phyloP scores from a whole-genome alignment of 1,284 basidiomycete species.

The Cryptococcus floricola region DNA sequence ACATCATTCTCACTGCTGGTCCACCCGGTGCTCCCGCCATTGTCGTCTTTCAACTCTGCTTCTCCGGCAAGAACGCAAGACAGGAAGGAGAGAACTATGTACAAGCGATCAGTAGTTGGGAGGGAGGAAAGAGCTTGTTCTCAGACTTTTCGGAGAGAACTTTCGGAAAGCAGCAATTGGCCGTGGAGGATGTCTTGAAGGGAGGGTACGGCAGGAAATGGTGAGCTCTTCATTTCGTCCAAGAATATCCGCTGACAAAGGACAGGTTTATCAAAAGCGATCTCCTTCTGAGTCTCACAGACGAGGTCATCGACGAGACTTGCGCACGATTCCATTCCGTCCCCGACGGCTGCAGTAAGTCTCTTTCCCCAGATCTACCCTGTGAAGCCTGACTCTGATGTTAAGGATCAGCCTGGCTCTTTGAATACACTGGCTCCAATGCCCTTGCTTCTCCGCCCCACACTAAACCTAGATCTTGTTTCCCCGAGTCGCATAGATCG shows the following conservation, averaged over 20 bases:
- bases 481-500: slow-evolving; percentile 70
- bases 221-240: slow-evolving; percentile 37
- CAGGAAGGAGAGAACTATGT: slow-evolving; percentile 73
- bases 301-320: slow-evolving; percentile 78
- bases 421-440: slow-evolving; percentile 74
- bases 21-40: slow-evolving; percentile 74
- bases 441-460: slow-evolving; percentile 70
- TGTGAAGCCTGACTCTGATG: not conserved
- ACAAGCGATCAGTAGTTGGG: slow-evolving; percentile 78
- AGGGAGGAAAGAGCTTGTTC: slow-evolving; percentile 64
- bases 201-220: slow-evolving; percentile 80
- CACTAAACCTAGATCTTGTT: slow-evolving; percentile 51
- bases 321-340: slow-evolving; percentile 73
- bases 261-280: slow-evolving; percentile 69
- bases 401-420: slow-evolving; percentile 71
- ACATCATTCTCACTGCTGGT: slow-evolving; percentile 81
- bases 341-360: slow-evolving; percentile 78
- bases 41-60: slow-evolving; percentile 85
- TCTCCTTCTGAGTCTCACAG: slow-evolving; percentile 71
- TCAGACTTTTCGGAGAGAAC: slow-evolving; percentile 86
- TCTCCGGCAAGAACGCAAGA: slow-evolving; percentile 59
- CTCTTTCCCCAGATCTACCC: not conserved
- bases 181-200: slow-evolving; percentile 78
- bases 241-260: not conserved
- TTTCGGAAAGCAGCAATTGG: slow-evolving; percentile 82